These are phyloP conservation scores for Melanogaster broomeanus DNA, from an alignment of 768 basidiomycete species.

Conservation along the genomic window DNA sequence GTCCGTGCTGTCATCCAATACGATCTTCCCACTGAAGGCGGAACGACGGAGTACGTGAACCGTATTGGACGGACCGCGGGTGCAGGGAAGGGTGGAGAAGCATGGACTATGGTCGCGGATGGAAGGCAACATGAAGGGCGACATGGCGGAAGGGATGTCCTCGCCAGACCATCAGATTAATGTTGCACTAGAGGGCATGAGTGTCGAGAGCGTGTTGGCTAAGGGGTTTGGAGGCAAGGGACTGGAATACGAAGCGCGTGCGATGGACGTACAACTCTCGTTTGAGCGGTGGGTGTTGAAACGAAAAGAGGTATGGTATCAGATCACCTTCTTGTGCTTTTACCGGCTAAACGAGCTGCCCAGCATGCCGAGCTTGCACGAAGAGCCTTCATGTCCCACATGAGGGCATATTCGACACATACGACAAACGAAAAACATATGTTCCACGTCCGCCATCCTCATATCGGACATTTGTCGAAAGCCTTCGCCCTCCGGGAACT, in stretches of 20 bases:
- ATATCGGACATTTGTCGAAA: slow-evolving; percentile 93
- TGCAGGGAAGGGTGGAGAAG: slow-evolving; percentile 93
- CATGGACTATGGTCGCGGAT: slow-evolving; percentile 95
- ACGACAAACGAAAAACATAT: slow-evolving; percentile 94
- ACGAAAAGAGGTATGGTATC: slow-evolving; percentile 60
- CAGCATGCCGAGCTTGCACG: slow-evolving; percentile 81
- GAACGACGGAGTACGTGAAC: slow-evolving; percentile 95
- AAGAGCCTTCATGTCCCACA: slow-evolving; percentile 87
- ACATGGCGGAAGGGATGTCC: slow-evolving; percentile 26
- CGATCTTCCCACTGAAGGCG: slow-evolving; percentile 96
- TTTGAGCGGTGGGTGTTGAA: slow-evolving; percentile 93
- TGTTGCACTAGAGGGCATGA: slow-evolving; percentile 56
- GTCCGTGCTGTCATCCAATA: slow-evolving; percentile 95
- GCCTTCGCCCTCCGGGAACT: slow-evolving; percentile 90
- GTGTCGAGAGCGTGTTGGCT: slow-evolving; percentile 70
- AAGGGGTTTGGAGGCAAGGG: slow-evolving; percentile 87
- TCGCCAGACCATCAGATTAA: slow-evolving; percentile 35
- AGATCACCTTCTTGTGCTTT: slow-evolving; percentile 3
- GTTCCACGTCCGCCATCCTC: slow-evolving; percentile 93
- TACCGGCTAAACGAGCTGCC: background rate
- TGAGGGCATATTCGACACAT: slow-evolving; percentile 97
- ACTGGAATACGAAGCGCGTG: slow-evolving; percentile 80
- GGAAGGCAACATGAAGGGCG: slow-evolving; percentile 74
- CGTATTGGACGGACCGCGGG: slow-evolving; percentile 96
- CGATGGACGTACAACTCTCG: slow-evolving; percentile 93